A percentile compares a stretch with the other conserved stretches of the same genome.
These are phyloP conservation scores for Lolium perenne DNA, from an alignment of 176 grass and related monocot genomes.

Conservation along the genomic window DNA sequence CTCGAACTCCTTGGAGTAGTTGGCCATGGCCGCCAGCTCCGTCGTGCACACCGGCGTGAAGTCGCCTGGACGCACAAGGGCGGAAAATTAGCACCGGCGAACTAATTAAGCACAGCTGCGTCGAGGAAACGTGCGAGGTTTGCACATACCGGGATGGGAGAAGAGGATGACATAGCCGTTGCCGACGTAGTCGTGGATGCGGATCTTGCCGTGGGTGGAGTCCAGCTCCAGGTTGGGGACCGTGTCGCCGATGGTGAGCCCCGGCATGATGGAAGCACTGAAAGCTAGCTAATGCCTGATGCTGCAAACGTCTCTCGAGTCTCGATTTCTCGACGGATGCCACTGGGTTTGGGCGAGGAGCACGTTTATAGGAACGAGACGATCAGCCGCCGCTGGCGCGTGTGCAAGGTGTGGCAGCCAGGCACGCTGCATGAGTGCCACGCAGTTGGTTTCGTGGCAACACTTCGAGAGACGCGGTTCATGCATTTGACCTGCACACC, in stretches of 20 bases:
- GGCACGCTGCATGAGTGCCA: slow-evolving; percentile 40
- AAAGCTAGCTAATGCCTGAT: not conserved
- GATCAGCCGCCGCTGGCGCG: not conserved
- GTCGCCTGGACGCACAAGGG: slow-evolving; percentile 38
- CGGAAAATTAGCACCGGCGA: not conserved
- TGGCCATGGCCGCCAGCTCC: slow-evolving; percentile 82
- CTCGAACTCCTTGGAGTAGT: slow-evolving; percentile 69
- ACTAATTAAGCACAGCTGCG: not conserved
- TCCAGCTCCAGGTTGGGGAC: slow-evolving; percentile 83
- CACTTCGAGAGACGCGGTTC: not conserved
- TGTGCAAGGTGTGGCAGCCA: slow-evolving; percentile 40
- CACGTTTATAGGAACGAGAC: not conserved
- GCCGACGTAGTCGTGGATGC: slow-evolving; percentile 76
- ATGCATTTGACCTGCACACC: not conserved
- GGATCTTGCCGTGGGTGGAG: slow-evolving; percentile 80
- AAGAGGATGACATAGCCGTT: slow-evolving; percentile 76
- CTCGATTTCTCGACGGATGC: not conserved
- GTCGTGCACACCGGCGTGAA: slow-evolving; percentile 97
- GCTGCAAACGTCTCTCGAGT: not conserved
- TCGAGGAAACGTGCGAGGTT: not conserved
- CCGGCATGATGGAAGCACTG: slow-evolving; percentile 55
- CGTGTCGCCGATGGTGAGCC: slow-evolving; percentile 88
- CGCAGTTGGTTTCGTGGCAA: slow-evolving; percentile 46
- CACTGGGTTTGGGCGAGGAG: not conserved
- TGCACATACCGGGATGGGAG: slow-evolving; percentile 69